phyloP scores from a whole-genome alignment of 768 basidiomycete species.

The Mycena maculata region DNA sequence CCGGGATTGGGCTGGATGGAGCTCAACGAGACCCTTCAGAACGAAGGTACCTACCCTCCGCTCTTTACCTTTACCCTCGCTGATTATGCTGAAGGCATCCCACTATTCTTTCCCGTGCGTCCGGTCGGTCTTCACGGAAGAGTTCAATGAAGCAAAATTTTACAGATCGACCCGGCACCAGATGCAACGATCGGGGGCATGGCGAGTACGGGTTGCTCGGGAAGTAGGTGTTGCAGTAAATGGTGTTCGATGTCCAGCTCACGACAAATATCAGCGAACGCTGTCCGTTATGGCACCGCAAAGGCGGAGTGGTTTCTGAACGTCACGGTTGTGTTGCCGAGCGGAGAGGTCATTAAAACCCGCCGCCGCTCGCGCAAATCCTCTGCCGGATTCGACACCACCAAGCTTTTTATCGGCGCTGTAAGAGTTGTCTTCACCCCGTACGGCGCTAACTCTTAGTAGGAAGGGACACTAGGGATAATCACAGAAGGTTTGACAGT shows the following conservation, averaged over 20 bases:
- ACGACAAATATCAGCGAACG: constrained; percentile 62
- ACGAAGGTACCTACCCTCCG: constrained; percentile 57
- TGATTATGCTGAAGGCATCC: constrained; percentile 59
- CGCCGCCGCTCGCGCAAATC: constrained; percentile 83
- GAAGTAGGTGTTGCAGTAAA: constrained; percentile 61
- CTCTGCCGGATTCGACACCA: constrained; percentile 88
- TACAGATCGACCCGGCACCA: constrained; percentile 79
- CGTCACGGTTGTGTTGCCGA: constrained; percentile 90
- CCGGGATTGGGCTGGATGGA: constrained; percentile 79
- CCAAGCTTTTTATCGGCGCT: constrained; percentile 84
- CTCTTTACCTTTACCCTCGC: no score
- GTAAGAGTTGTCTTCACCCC: constrained; percentile 47
- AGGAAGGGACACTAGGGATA: constrained; percentile 81
- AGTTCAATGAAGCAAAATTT: background rate
- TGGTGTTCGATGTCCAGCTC: background rate
- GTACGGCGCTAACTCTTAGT: no score
- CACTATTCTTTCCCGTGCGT: constrained; percentile 85
- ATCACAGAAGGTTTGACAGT: constrained; percentile 88
- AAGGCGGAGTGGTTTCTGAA: constrained; percentile 94
- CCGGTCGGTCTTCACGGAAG: background rate
- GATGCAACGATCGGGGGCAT: constrained; percentile 89
- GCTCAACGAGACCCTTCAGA: constrained; percentile 72
- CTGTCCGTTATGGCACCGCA: constrained; percentile 91
- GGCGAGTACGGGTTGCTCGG: constrained; percentile 89
- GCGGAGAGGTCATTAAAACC: constrained; percentile 92